These are phyloP conservation scores for Fraxinus xanthoxyloides DNA, from an alignment of 305 asterid genomes.

Conservation along the genomic window DNA sequence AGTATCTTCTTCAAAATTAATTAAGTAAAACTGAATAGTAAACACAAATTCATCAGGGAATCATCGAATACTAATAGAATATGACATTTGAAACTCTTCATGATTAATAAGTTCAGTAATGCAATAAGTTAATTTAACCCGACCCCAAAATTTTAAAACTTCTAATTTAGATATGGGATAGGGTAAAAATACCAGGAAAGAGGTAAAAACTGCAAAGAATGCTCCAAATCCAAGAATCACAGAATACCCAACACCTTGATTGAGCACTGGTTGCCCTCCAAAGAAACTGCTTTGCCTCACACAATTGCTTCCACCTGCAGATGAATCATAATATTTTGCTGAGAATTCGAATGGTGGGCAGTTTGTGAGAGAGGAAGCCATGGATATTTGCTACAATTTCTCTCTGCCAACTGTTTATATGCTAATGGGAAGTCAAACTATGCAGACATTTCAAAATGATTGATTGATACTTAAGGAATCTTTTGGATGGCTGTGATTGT, in stretches of 20 bases:
- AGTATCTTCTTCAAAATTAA: neutral
- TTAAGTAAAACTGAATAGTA: neutral
- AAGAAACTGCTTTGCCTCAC: conserved; percentile 73
- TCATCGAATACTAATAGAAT: neutral
- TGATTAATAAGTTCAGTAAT: neutral
- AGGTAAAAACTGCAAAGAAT: conserved; percentile 73
- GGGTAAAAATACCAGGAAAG: conserved; percentile 56
- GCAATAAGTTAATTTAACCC: neutral
- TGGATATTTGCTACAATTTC: conserved; percentile 13
- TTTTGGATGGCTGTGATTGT: conserved; percentile 30
- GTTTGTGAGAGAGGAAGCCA: conserved; percentile 43
- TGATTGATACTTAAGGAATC: conserved; percentile 26
- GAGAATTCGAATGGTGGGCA: conserved; percentile 62
- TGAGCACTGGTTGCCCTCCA: conserved; percentile 67
- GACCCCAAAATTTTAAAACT: neutral
- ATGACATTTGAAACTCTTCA: neutral
- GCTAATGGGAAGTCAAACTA: conserved; percentile 36
- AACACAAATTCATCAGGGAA: neutral
- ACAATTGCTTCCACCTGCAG: conserved; percentile 43
- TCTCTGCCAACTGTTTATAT: conserved; percentile 14
- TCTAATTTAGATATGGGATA: neutral
- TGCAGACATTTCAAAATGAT: conserved; percentile 19
- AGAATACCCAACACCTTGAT: conserved; percentile 82
- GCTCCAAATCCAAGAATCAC: conserved; percentile 97
- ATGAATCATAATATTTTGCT: conserved; percentile 50